These are phyloP conservation scores for Suillus ampliporus DNA, from an alignment of 768 basidiomycete genomes.

Conservation along the genomic window DNA sequence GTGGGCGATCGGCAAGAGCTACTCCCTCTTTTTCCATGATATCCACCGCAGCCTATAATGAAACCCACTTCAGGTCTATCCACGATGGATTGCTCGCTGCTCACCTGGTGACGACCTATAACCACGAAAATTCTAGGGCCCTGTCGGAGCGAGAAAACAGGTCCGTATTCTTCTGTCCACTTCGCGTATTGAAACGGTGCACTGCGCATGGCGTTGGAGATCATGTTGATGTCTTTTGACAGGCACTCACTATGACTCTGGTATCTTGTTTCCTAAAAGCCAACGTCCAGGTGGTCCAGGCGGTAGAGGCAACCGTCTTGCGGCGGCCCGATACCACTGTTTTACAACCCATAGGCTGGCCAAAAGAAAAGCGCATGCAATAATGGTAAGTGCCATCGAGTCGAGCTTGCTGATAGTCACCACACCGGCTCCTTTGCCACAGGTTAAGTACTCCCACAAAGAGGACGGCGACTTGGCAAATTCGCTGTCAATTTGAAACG, in stretches of 20 bases:
- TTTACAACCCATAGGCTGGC: conserved; percentile 6
- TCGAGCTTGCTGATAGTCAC: background rate
- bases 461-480: too few relatives aligned
- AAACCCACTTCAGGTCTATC: background rate
- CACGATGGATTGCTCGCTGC: background rate
- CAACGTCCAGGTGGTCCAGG: conserved; percentile 32
- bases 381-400: background rate
- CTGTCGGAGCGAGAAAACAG: conserved; percentile 59
- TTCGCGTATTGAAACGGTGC: conserved; percentile 47
- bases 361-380: background rate
- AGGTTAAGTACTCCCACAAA: too few relatives aligned
- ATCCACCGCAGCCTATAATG: conserved; percentile 45
- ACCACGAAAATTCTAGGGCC: conserved; percentile 36
- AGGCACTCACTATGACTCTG: conserved; percentile 30
- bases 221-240: background rate
- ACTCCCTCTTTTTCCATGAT: conserved; percentile 47
- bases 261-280: conserved; percentile 30
- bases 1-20: conserved; percentile 41
- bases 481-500: too few relatives aligned
- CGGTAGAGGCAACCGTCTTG: conserved; percentile 20
- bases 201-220: background rate
- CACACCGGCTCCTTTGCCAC: background rate
- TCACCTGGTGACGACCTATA: conserved; percentile 29
- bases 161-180: conserved; percentile 65
- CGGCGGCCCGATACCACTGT: background rate